Percentiles rank a stretch among this genome's conserved stretches.
phyloP scores from a whole-genome alignment of 495 filamentous ascomycete species.

The Penicillium maclennaniae region DNA sequence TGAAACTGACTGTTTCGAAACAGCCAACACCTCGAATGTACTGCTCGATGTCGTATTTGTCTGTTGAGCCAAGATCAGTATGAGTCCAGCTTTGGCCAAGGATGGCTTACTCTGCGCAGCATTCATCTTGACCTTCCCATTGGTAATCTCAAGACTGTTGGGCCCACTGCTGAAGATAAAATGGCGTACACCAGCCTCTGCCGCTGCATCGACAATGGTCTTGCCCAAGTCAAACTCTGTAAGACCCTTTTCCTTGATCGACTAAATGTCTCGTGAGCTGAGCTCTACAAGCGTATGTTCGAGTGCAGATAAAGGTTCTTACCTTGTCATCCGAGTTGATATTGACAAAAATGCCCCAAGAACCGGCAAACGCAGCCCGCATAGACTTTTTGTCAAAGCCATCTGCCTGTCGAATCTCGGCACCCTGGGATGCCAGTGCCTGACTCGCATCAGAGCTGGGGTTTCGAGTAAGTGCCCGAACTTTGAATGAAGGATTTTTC shows the following conservation, averaged over 20 bases:
- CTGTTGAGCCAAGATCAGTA: slow-evolving; percentile 4
- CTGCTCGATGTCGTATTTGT: slow-evolving; percentile 23
- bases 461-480: slow-evolving; percentile 41
- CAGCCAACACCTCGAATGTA: slow-evolving; percentile 13
- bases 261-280: too few relatives aligned
- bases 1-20: slow-evolving; percentile 21
- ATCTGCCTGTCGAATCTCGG: slow-evolving; percentile 44
- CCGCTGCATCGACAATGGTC: slow-evolving; percentile 23
- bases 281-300: too few relatives aligned
- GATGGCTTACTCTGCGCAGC: slow-evolving; percentile 23
- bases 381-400: slow-evolving; percentile 32
- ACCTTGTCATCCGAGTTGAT: slow-evolving; percentile 31
- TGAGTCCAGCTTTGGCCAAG: too few relatives aligned
- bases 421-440: slow-evolving; percentile 36
- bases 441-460: slow-evolving; percentile 34
- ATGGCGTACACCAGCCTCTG: slow-evolving; percentile 20
- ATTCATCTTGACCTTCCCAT: slow-evolving; percentile 19
- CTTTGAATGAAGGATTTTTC: slow-evolving; percentile 27
- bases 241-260: slow-evolving; percentile 6
- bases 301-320: not conserved
- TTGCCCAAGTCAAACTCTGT: slow-evolving; percentile 30
- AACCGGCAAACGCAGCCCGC: slow-evolving; percentile 18
- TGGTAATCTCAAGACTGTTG: slow-evolving; percentile 12
- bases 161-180: slow-evolving; percentile 24
- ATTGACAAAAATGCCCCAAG: slow-evolving; percentile 32